A percentile compares a stretch with the other conserved stretches of the same genome.
Evolutionary conservation across 306 rosid genomes (phyloP).

Genomic region (Fagus sylvatica): DNA sequence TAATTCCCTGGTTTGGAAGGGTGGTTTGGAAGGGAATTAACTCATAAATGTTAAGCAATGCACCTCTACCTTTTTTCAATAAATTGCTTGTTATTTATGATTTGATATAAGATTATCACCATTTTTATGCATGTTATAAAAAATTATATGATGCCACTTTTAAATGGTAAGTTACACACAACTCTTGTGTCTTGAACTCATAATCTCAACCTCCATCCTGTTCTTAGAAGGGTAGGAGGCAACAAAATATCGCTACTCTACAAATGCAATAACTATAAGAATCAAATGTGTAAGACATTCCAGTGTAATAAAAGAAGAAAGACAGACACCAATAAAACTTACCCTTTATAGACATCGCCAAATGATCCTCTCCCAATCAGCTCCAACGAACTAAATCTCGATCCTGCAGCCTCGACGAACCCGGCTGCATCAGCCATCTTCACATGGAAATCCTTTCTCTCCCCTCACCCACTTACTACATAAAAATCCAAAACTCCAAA

Average conservation of each 20-base stretch:
- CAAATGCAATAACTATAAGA: neutral
- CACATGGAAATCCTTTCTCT: constrained; percentile 31
- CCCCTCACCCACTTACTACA: constrained; percentile 32
- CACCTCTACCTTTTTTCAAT: neutral
- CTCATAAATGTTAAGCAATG: no score
- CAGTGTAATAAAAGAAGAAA: neutral
- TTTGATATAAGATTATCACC: neutral
- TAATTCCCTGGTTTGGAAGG: no score
- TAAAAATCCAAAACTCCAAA: constrained; percentile 37
- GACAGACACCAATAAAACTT: constrained; percentile 26
- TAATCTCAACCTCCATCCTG: neutral
- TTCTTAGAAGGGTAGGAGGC: neutral
- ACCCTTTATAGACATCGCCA: constrained; percentile 97
- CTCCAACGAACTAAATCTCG: constrained; percentile 82
- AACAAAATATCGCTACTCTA: neutral
- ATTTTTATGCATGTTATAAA: neutral
- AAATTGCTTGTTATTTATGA: neutral
- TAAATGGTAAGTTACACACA: neutral
- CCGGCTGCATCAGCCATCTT: constrained; percentile 80
- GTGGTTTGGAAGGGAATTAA: no score
- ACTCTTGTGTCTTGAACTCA: neutral
- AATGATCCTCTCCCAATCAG: constrained; percentile 97
- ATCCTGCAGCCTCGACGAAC: constrained; percentile 75
- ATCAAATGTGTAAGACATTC: neutral
- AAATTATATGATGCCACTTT: neutral